Percentiles rank a stretch among this genome's conserved stretches.
Evolutionary conservation across 371 early-diverging fungal genomes (phyloP).

Genomic region (Mucor piriformis): DNA sequence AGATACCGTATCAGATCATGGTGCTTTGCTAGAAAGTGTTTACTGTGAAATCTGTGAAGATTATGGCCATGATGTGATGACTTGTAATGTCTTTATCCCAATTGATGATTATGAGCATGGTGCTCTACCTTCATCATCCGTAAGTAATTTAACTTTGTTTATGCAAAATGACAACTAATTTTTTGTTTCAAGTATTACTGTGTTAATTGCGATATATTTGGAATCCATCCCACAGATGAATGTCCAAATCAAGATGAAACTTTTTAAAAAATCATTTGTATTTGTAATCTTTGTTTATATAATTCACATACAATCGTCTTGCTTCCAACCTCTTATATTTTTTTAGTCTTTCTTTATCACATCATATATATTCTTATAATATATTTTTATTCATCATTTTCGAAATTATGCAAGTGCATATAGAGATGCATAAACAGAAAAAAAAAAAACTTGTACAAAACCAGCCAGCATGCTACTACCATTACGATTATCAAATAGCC

Average conservation of each 20-base stretch:
- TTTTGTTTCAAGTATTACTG: slow-evolving; percentile 42
- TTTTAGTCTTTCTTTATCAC: too few relatives aligned
- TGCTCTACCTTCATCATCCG: slow-evolving; percentile 1
- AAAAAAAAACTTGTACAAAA: too few relatives aligned
- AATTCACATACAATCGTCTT: too few relatives aligned
- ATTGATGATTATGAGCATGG: slow-evolving; percentile 4
- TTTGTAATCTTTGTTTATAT: neutral
- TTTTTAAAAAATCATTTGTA: slow-evolving; percentile 34
- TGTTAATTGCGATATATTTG: slow-evolving; percentile 74
- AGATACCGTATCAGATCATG: slow-evolving; percentile 6
- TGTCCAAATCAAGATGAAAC: slow-evolving; percentile 73
- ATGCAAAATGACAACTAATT: neutral
- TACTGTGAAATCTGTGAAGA: slow-evolving; percentile 69
- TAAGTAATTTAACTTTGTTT: slow-evolving; percentile 1
- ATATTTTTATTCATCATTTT: too few relatives aligned
- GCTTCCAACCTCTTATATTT: too few relatives aligned
- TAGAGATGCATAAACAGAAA: too few relatives aligned
- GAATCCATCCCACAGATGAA: slow-evolving; percentile 63
- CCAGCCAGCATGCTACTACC: too few relatives aligned
- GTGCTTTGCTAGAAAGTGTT: slow-evolving; percentile 2
- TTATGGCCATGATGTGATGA: slow-evolving; percentile 60
- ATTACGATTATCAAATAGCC: too few relatives aligned
- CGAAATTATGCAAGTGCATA: too few relatives aligned
- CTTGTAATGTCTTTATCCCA: slow-evolving; percentile 44
- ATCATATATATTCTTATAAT: too few relatives aligned